A percentile compares a stretch with the other conserved stretches of the same genome.
Evolutionary conservation across 129 eudicot genomes (phyloP).

Genomic region (Logfia minima): DNA sequence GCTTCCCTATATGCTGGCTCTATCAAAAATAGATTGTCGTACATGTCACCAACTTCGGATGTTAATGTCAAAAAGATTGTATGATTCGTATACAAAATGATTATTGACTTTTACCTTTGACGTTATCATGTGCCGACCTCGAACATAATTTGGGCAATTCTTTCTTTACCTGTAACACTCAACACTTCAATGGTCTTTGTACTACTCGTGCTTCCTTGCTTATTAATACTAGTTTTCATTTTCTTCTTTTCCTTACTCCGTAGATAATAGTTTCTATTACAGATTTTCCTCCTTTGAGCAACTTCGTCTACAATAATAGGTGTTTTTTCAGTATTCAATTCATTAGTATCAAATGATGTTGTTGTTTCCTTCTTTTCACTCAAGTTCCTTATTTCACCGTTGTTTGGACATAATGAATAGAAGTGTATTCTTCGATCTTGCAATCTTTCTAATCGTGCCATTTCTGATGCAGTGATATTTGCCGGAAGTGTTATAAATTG

Average conservation of each 20-base stretch:
- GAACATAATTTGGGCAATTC: neutral
- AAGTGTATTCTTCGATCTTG: neutral
- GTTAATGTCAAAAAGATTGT: too few relatives aligned
- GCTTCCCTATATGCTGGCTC: too few relatives aligned
- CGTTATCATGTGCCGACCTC: neutral
- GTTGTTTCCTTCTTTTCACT: neutral
- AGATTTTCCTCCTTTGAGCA: neutral
- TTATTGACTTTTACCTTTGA: neutral
- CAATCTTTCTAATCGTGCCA: neutral
- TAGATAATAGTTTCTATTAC: neutral
- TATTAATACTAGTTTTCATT: neutral
- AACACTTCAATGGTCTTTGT: neutral
- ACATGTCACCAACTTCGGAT: too few relatives aligned
- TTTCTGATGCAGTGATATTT: too few relatives aligned
- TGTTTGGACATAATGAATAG: neutral
- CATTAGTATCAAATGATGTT: neutral
- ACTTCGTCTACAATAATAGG: neutral
- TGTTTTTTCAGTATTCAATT: neutral
- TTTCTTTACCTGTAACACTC: neutral
- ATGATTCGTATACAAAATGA: too few relatives aligned
- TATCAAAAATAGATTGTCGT: too few relatives aligned
- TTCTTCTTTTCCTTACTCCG: neutral
- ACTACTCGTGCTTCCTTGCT: neutral
- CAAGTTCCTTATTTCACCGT: neutral
- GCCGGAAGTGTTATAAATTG: too few relatives aligned